Base-by-base conservation (phyloP, 2,329 filamentous ascomycete species). In the Cladosporium sp. region DNA sequence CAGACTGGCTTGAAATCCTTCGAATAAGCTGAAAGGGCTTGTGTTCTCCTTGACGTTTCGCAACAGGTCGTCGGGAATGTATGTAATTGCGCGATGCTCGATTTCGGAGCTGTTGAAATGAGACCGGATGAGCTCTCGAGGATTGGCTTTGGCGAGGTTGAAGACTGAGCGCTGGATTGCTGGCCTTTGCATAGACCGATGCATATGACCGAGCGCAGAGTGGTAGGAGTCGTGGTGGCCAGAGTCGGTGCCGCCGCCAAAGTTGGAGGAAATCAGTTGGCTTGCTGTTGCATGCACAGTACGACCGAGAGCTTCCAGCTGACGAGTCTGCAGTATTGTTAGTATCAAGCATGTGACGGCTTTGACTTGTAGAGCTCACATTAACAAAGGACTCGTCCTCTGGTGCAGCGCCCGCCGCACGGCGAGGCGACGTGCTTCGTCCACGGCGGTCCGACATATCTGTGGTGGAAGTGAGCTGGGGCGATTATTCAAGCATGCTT, bases 231-330 rank as follows among this genome's bases (percentile, higher is more conserved):
- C 70, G 8, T 61, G 56, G 60, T 80, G 37, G 20, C 47, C 47
- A n/a, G 55, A 51, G 25, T 51, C 75, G 72, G 76, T 81, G 68
- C 69, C 79, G 66, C 72, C 81, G 14, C 22, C 28, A 65, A 67
- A 68, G 60, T 66, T 67, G 40, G 65, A 61, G 43, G 64, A 62
- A 69, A 97, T 96, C 66, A 99, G 82, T 74, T 96, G 92, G 69
- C 86, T 90, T 59, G 94, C 94, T 19, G 94, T 97, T 28, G 91
- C 91, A 30, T 92, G 94, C 63, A 97, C 92, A 77, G 97, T 99
- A 71, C 93, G 87, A 66, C 92, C 86, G 75, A 99, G 97, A 58
- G 90, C 89, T 77, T 97, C 92, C 67, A 97, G 80, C 64, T 94
- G 90, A 68, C 91, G 88, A 58, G 90, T 86, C 92, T 96, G 45